Percentiles rank a stretch among this genome's conserved stretches.
These are phyloP conservation scores for Cryphonectria japonica DNA, from an alignment of 2,329 filamentous ascomycete genomes.

Conservation along the genomic window DNA sequence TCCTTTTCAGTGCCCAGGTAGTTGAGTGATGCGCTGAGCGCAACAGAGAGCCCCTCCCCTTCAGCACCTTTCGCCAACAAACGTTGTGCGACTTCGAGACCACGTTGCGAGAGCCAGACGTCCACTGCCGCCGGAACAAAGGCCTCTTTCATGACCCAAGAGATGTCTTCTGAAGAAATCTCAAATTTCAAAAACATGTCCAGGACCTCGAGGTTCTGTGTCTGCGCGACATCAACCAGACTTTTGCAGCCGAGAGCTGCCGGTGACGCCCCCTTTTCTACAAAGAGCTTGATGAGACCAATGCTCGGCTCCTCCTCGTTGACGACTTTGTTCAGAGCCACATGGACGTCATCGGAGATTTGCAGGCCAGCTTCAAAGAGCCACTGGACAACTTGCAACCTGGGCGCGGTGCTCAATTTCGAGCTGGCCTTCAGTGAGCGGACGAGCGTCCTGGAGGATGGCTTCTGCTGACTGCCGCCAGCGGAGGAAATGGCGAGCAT, in stretches of 20 bases:
- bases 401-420: slow-evolving; percentile 52
- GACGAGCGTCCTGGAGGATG: slow-evolving; percentile 51
- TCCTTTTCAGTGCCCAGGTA: slow-evolving; percentile 44
- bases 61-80: slow-evolving; percentile 54
- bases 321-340: slow-evolving; percentile 54
- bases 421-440: slow-evolving; percentile 58
- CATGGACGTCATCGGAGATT: slow-evolving; percentile 53
- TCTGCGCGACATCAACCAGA: slow-evolving; percentile 52
- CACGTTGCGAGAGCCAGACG: slow-evolving; percentile 52
- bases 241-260: slow-evolving; percentile 56
- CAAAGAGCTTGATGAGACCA: slow-evolving; percentile 50
- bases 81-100: slow-evolving; percentile 50
- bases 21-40: slow-evolving; percentile 52
- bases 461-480: slow-evolving; percentile 48
- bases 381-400: slow-evolving; percentile 53
- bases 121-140: slow-evolving; percentile 47
- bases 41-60: slow-evolving; percentile 50
- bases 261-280: slow-evolving; percentile 57
- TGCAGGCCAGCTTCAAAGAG: slow-evolving; percentile 56
- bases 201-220: slow-evolving; percentile 44
- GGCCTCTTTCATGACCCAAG: slow-evolving; percentile 48
- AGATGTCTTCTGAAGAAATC: slow-evolving; percentile 48
- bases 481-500: slow-evolving; percentile 53
- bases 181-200: slow-evolving; percentile 47
- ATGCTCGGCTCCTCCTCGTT: slow-evolving; percentile 57